A percentile compares a stretch with the other conserved stretches of the same genome.
Evolutionary conservation across 495 filamentous ascomycete genomes (phyloP).

Genomic region (Neurospora sp.): DNA sequence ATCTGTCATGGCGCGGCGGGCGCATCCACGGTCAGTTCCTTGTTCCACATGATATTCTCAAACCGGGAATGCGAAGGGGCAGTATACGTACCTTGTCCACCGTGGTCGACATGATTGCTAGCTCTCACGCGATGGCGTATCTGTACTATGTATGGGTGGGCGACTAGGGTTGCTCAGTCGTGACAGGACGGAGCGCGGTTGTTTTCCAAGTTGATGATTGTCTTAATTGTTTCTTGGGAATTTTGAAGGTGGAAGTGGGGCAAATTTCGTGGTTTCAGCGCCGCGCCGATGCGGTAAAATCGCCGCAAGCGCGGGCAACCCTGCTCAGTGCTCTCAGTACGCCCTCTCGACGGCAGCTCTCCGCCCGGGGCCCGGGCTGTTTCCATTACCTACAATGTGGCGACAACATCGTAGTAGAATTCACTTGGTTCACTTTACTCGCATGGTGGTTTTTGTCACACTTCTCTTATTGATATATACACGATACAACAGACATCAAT

Average conservation of each 20-base stretch:
- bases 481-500: neutral
- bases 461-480: neutral
- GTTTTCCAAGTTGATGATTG: conserved; percentile 5
- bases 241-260: conserved; percentile 24
- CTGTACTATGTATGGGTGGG: neutral
- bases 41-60: neutral
- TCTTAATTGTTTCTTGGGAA: conserved; percentile 13
- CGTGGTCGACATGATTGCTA: conserved; percentile 78
- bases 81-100: conserved; percentile 71
- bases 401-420: neutral
- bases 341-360: neutral
- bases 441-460: neutral
- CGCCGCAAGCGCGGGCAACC: neutral
- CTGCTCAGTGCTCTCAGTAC: neutral
- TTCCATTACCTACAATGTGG: neutral
- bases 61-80: neutral
- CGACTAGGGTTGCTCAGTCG: neutral
- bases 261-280: conserved; percentile 10
- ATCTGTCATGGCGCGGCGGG: conserved; percentile 48
- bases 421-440: neutral
- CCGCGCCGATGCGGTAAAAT: neutral
- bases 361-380: neutral
- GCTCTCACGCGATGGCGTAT: conserved; percentile 5
- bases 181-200: neutral
- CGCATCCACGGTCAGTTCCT: conserved; percentile 8